Conservation (phyloP, 2,329 filamentous ascomycete genomes). For the Exophiala sideris region DNA sequence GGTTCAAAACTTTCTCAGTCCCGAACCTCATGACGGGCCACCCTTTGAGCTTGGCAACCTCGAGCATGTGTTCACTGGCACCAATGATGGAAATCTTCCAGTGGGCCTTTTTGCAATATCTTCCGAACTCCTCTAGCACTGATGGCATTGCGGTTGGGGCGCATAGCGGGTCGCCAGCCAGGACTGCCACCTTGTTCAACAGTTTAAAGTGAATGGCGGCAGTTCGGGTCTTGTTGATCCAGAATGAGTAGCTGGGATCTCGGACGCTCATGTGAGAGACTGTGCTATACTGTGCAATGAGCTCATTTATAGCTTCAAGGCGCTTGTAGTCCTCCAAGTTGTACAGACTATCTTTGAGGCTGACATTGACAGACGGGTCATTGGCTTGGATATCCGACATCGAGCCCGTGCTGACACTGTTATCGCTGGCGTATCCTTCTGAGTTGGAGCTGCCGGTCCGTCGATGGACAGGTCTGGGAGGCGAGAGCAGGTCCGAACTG, state of each 20-base stretch:
- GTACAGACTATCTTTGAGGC: constrained; percentile 25
- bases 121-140: constrained; percentile 36
- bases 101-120: constrained; percentile 31
- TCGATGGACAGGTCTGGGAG: background rate
- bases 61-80: constrained; percentile 34
- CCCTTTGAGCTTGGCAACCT: constrained; percentile 30
- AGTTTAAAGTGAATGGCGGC: constrained; percentile 41
- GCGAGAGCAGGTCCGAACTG: background rate
- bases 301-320: constrained; percentile 31
- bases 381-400: constrained; percentile 3
- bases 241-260: constrained; percentile 41
- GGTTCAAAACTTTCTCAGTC: constrained; percentile 41
- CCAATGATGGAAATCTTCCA: constrained; percentile 39
- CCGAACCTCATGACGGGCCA: constrained; percentile 40
- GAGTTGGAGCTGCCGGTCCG: background rate
- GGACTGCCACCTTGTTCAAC: constrained; percentile 36
- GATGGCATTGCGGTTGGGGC: constrained; percentile 26
- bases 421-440: background rate
- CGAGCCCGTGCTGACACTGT: constrained; percentile 5
- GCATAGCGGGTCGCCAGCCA: constrained; percentile 41
- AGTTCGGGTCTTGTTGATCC: constrained; percentile 35
- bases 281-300: constrained; percentile 35
- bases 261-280: constrained; percentile 45
- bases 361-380: background rate
- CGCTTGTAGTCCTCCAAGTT: constrained; percentile 33